phyloP scores from a whole-genome alignment of 352 stramenopile genomes.

The Pythium scleroteichum region DNA sequence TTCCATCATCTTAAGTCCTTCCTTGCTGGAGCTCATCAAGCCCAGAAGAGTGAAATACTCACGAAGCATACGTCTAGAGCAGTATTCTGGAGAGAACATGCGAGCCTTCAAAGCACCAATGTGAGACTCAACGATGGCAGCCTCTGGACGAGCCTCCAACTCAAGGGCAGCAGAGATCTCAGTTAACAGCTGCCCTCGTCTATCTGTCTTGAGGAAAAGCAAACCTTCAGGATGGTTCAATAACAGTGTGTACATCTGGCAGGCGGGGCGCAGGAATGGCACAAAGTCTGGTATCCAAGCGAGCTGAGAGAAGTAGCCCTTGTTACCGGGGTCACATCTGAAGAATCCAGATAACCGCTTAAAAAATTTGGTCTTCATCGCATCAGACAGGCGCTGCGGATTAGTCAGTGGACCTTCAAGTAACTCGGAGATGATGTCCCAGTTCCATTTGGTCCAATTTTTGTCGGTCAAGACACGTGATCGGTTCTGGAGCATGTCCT shows the following conservation, averaged over 20 bases:
- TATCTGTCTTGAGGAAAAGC: slow-evolving; percentile 87
- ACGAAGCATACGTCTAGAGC: slow-evolving; percentile 83
- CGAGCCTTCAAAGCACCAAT: slow-evolving; percentile 84
- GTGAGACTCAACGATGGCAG: slow-evolving; percentile 87
- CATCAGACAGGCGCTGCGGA: slow-evolving; percentile 81
- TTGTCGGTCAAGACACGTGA: slow-evolving; percentile 86
- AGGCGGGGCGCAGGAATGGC: slow-evolving; percentile 84
- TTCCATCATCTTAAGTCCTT: slow-evolving; percentile 91
- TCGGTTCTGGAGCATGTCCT: slow-evolving; percentile 87
- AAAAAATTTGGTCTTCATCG: slow-evolving; percentile 94
- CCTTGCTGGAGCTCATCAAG: slow-evolving; percentile 88
- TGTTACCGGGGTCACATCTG: slow-evolving; percentile 87
- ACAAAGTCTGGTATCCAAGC: slow-evolving; percentile 91
- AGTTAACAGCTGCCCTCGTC: slow-evolving; percentile 77
- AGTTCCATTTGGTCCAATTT: slow-evolving; percentile 92
- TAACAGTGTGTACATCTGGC: slow-evolving; percentile 88
- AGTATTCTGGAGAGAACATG: slow-evolving; percentile 89
- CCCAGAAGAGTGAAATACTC: slow-evolving; percentile 89
- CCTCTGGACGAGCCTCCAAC: slow-evolving; percentile 80
- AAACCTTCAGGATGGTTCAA: slow-evolving; percentile 86
- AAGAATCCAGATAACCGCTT: slow-evolving; percentile 90
- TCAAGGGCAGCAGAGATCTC: slow-evolving; percentile 86
- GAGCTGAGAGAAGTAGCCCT: slow-evolving; percentile 88
- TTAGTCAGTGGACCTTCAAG: slow-evolving; percentile 86
- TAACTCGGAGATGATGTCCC: slow-evolving; percentile 90